Evolutionary conservation across 345 rosid species (phyloP).

Genomic region (Hibiscus trionum): DNA sequence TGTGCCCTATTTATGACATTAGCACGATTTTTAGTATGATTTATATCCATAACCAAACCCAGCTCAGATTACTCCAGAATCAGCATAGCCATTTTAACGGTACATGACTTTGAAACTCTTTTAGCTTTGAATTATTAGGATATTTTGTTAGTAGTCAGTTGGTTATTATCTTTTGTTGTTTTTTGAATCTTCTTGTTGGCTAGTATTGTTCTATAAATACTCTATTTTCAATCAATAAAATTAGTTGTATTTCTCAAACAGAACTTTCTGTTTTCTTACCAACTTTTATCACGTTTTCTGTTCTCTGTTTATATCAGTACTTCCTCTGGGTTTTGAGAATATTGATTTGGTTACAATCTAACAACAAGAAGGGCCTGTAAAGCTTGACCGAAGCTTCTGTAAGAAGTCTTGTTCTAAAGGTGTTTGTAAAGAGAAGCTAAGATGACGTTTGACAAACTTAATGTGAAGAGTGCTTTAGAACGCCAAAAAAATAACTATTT

Average conservation of each 20-base stretch:
- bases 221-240: no score
- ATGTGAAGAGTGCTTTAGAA: not conserved
- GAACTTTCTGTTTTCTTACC: not conserved
- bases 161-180: no score
- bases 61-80: not conserved
- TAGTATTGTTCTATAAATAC: no score
- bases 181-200: no score
- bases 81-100: not conserved
- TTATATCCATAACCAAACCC: not conserved
- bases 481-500: not conserved
- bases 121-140: no score
- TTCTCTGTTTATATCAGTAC: not conserved
- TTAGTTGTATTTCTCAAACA: not conserved
- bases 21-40: not conserved
- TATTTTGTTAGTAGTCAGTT: no score
- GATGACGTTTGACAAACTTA: not conserved
- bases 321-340: not conserved
- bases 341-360: not conserved
- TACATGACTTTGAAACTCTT: no score
- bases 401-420: not conserved
- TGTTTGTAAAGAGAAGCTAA: not conserved
- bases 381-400: not conserved
- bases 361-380: not conserved
- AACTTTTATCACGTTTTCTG: not conserved
- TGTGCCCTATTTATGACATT: not conserved